Conservation (phyloP, 805 yeast genomes). For the Metschnikowia rubicola region DNA sequence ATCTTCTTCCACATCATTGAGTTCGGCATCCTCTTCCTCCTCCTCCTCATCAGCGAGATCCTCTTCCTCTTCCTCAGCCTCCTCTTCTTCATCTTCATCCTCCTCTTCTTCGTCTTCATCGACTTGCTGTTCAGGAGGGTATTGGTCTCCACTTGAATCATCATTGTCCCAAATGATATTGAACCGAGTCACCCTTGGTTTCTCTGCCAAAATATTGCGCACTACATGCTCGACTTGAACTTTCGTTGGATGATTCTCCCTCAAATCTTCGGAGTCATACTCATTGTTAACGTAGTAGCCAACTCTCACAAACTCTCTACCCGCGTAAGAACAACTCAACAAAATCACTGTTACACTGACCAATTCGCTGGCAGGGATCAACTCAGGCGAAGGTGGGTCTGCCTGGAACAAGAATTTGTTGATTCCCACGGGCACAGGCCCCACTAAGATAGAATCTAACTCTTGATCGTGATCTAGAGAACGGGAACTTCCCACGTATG, state of each 20-base stretch:
- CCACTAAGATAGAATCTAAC: constrained; percentile 92
- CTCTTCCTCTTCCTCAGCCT: constrained; percentile 21
- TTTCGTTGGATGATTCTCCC: constrained; percentile 90
- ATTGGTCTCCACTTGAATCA: constrained; percentile 60
- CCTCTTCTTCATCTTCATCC: constrained; percentile 28
- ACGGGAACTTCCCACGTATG: constrained; percentile 94
- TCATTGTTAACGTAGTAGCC: constrained; percentile 98
- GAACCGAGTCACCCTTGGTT: constrained; percentile 95
- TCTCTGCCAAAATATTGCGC: constrained; percentile 91
- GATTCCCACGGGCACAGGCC: constrained; percentile 97
- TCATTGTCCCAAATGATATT: constrained; percentile 94
- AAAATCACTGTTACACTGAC: constrained; percentile 94
- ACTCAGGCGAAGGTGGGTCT: constrained; percentile 94
- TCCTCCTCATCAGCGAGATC: constrained; percentile 17
- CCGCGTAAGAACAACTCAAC: constrained; percentile 88
- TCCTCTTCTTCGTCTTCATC: constrained; percentile 47
- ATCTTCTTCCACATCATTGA: constrained; percentile 11
- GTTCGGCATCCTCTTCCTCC: constrained; percentile 12
- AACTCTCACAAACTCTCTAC: constrained; percentile 91
- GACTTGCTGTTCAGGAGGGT: constrained; percentile 66
- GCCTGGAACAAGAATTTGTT: constrained; percentile 91
- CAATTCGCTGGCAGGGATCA: constrained; percentile 93
- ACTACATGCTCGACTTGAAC: constrained; percentile 93
- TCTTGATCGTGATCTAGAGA: constrained; percentile 97
- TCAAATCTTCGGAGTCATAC: constrained; percentile 86